A percentile compares a stretch with the other conserved stretches of the same genome.
Evolutionary conservation across 306 rosid genomes (phyloP).

Genomic region (Medicago ruthenica): DNA sequence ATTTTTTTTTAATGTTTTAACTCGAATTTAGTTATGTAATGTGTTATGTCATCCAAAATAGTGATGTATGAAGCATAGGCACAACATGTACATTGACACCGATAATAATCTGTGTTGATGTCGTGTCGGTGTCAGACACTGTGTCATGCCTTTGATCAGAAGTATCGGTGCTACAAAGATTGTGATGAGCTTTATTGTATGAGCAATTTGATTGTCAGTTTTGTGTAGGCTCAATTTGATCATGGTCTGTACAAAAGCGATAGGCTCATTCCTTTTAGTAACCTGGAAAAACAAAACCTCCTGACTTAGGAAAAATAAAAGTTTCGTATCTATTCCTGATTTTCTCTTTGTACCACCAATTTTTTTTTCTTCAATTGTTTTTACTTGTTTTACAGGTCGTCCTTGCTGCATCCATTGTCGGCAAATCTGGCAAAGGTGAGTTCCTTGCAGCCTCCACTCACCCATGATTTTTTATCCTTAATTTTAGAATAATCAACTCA

Average conservation of each 20-base stretch:
- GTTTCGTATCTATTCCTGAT: slow-evolving; percentile 3
- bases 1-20: background rate
- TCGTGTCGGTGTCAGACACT: no score
- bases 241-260: background rate
- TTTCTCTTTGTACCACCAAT: background rate
- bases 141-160: no score
- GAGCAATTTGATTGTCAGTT: background rate
- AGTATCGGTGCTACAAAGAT: no score
- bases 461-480: background rate
- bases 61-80: no score
- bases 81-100: no score
- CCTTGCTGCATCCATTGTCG: slow-evolving; percentile 80
- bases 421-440: slow-evolving; percentile 98
- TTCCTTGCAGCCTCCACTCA: slow-evolving; percentile 13
- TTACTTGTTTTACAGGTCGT: slow-evolving; percentile 68
- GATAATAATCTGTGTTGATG: no score
- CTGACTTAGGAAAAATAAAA: background rate
- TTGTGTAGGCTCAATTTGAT: background rate
- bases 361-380: slow-evolving; percentile 36
- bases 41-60: background rate
- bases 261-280: background rate
- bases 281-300: background rate
- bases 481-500: background rate
- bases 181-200: background rate
- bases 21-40: background rate